Base-by-base conservation (phyloP, 352 stramenopile species). In the Phytophthora agathidicida region DNA sequence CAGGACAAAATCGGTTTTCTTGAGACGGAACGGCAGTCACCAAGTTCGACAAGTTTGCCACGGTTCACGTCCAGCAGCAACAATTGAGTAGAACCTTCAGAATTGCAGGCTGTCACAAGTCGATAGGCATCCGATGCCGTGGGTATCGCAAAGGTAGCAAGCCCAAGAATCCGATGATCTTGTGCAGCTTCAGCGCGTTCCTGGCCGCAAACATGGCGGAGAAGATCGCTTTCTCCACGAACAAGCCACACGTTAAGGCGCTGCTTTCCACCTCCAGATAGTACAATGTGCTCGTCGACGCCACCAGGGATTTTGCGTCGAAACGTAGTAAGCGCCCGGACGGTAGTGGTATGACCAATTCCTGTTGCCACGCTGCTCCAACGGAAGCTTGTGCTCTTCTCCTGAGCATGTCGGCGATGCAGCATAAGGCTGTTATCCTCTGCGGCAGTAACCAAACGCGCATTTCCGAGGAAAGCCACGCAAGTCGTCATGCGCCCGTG, bases 371-470 rank as follows among this genome's bases (percentile, higher is more conserved):
- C 61, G 17, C 62, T 78, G 0, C 45, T 30, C 77, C 80, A 91
- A 7, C 70, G 53, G 43, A 20, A 60, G 48, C 24, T 16, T 31
- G 41, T 35, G 23, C 27, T 19, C 19, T 66, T 48, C 24, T 48
- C 4, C 51, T 47, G 32, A 41, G 10, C 13, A 3, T 32, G 48
- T 28, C 63, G 79, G 3, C 52, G 47, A 62, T 94, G 82, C 7
- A 96, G 66, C 60, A 91, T 91, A 26, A 96, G 47, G 14, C 80
- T 86, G 60, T 94, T 94, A 67, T 96, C 87, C 47, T 96, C 87
- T 20, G 75, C 74, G 9, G 85, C 83, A 2, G 87, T 93, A 44
- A 94, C 58, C 9, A 96, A 43, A 0, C 64, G 71, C 10, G 78
- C 56, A 14, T 23, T 31, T 37, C 68, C 72, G 11, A 92, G 52